These are phyloP conservation scores for Malassezia equina DNA, from an alignment of 1,284 basidiomycete genomes.

Conservation along the genomic window DNA sequence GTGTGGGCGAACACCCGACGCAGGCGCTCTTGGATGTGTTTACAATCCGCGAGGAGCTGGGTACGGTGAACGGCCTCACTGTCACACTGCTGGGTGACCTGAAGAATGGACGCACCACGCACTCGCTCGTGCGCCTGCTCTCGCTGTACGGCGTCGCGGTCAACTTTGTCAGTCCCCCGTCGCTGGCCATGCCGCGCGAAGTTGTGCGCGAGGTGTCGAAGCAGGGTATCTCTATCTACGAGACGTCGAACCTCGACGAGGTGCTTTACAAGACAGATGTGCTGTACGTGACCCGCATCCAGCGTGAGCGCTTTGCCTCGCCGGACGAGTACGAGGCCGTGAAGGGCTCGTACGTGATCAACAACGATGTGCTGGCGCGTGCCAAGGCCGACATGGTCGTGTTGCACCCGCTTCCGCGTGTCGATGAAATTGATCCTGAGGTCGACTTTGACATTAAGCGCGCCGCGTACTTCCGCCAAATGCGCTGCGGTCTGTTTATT, in stretches of 20 bases:
- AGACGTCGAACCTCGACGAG: conserved; percentile 76
- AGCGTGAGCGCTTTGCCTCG: conserved; percentile 82
- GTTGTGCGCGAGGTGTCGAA: conserved; percentile 62
- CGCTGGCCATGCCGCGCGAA: conserved; percentile 79
- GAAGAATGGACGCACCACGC: conserved; percentile 95
- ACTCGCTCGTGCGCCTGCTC: conserved; percentile 84
- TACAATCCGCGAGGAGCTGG: conserved; percentile 94
- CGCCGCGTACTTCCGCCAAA: conserved; percentile 95
- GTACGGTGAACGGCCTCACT: conserved; percentile 90
- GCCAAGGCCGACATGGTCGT: conserved; percentile 96
- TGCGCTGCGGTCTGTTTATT: conserved; percentile 86
- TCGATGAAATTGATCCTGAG: conserved; percentile 95
- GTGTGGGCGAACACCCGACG: conserved; percentile 92
- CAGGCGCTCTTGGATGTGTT: conserved; percentile 74
- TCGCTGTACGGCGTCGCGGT: conserved; percentile 74
- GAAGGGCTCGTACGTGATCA: conserved; percentile 83
- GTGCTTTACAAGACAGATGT: conserved; percentile 90
- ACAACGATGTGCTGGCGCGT: conserved; percentile 79
- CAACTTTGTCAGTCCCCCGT: conserved; percentile 86
- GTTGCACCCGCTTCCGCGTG: conserved; percentile 90
- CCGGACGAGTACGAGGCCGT: conserved; percentile 77
- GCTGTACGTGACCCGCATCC: conserved; percentile 88
- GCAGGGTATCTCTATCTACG: conserved; percentile 57
- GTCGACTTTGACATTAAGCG: conserved; percentile 91
- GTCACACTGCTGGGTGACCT: conserved; percentile 87